A percentile compares a stretch with the other conserved stretches of the same genome.
phyloP scores from a whole-genome alignment of 306 rosid species.

The Biancaea sappan region DNA sequence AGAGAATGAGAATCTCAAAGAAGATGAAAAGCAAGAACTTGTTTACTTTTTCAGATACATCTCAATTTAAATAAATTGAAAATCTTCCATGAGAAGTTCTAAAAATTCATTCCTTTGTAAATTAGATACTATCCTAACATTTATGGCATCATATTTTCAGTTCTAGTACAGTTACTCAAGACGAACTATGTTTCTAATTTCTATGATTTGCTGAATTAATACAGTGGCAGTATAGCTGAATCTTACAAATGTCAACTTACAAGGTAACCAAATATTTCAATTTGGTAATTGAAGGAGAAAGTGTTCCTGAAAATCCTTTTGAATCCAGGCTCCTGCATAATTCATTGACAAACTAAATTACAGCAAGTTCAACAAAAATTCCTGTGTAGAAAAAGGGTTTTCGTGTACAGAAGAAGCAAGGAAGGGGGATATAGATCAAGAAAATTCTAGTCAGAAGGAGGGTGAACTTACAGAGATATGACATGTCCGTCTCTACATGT shows the following conservation, averaged over 20 bases:
- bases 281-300: constrained; percentile 74
- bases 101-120: not conserved
- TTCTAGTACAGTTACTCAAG: not conserved
- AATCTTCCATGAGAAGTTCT: not conserved
- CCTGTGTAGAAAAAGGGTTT: too few relatives aligned
- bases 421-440: not conserved
- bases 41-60: not conserved
- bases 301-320: constrained; percentile 75
- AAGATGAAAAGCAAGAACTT: too few relatives aligned
- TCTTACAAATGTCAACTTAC: constrained; percentile 53
- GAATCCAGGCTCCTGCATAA: constrained; percentile 78
- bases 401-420: not conserved
- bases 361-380: constrained; percentile 8
- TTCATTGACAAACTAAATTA: constrained; percentile 35
- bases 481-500: constrained; percentile 76
- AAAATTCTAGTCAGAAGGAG: constrained; percentile 10
- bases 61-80: not conserved
- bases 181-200: not conserved
- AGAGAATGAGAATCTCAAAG: constrained; percentile 3
- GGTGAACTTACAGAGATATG: constrained; percentile 74
- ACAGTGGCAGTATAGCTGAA: constrained; percentile 5
- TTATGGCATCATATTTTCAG: too few relatives aligned
- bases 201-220: constrained; percentile 11
- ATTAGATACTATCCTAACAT: not conserved
- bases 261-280: constrained; percentile 73